Percentiles rank a stretch among this genome's conserved stretches.
These are phyloP conservation scores for Colletotrichum liriopes DNA, from an alignment of 2,329 filamentous ascomycete species.

Conservation along the genomic window DNA sequence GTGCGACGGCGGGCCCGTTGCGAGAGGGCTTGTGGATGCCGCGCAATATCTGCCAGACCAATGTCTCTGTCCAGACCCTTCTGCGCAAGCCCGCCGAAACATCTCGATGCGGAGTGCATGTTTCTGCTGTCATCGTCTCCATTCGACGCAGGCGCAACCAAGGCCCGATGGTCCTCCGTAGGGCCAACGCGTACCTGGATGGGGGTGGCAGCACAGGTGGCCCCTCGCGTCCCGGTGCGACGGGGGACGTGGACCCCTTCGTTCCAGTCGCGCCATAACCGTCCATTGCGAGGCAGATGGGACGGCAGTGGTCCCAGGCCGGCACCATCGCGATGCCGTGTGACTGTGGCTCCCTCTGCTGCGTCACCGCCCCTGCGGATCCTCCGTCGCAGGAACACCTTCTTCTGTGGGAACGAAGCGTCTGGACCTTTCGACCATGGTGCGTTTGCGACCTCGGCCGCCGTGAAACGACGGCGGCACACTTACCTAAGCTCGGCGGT, in stretches of 20 bases:
- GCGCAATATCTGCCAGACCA: slow-evolving; percentile 11
- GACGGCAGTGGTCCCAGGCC: neutral
- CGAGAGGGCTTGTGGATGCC: slow-evolving; percentile 2
- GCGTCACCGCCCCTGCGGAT: slow-evolving; percentile 10
- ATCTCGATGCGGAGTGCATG: slow-evolving; percentile 21
- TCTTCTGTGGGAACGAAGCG: slow-evolving; percentile 11
- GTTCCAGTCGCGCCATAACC: slow-evolving; percentile 25
- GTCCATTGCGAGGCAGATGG: slow-evolving; percentile 3
- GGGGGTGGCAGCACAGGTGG: slow-evolving; percentile 15
- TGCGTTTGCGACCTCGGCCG: slow-evolving; percentile 3
- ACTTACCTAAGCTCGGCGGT: slow-evolving; percentile 13
- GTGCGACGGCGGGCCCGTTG: slow-evolving; percentile 13
- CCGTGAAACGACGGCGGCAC: slow-evolving; percentile 30
- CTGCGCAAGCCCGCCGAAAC: neutral
- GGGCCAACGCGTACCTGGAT: slow-evolving; percentile 15
- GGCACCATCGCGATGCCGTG: neutral
- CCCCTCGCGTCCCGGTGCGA: slow-evolving; percentile 21
- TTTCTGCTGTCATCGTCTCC: slow-evolving; percentile 22
- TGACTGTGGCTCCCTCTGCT: neutral
- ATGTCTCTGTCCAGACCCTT: neutral
- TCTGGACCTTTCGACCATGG: slow-evolving; percentile 3
- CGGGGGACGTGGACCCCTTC: slow-evolving; percentile 10
- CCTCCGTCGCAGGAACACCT: slow-evolving; percentile 3
- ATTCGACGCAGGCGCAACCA: neutral
- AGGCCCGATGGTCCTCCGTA: neutral